Evolutionary conservation across 2,329 filamentous ascomycete genomes (phyloP).

Genomic region (Colletotrichum truncatum): DNA sequence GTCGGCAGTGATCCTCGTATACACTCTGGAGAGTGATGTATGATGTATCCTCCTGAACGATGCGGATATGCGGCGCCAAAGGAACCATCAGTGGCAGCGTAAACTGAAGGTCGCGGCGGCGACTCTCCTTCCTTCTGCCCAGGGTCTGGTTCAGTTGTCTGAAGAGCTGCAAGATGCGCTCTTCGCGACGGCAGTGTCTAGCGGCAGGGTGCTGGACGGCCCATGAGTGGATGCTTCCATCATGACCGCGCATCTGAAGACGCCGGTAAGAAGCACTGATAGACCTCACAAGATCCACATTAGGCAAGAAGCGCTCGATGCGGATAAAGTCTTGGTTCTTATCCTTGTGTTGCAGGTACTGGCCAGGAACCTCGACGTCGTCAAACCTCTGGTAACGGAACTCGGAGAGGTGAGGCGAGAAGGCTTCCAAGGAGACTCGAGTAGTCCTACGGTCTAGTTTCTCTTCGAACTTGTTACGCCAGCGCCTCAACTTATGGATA

Average conservation of each 20-base stretch:
- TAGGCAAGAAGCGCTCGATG: conserved; percentile 95
- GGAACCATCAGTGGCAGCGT: conserved; percentile 96
- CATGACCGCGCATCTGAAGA: conserved; percentile 95
- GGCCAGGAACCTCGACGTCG: conserved; percentile 96
- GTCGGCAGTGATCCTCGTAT: conserved; percentile 95
- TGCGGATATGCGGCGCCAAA: conserved; percentile 90
- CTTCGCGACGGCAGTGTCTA: conserved; percentile 90
- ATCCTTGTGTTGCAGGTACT: conserved; percentile 96
- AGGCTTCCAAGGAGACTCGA: conserved; percentile 80
- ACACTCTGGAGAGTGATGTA: conserved; percentile 95
- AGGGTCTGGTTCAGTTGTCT: conserved; percentile 95
- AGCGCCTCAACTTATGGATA: conserved; percentile 93
- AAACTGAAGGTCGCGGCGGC: conserved; percentile 93
- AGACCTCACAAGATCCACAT: conserved; percentile 90
- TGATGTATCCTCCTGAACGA: conserved; percentile 94
- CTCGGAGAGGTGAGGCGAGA: conserved; percentile 91
- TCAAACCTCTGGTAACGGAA: conserved; percentile 99
- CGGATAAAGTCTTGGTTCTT: conserved; percentile 99
- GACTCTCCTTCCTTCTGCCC: conserved; percentile 91
- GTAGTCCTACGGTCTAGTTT: conserved; percentile 87
- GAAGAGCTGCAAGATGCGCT: conserved; percentile 95
- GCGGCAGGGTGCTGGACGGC: conserved; percentile 96
- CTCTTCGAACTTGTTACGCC: conserved; percentile 98
- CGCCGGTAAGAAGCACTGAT: conserved; percentile 92
- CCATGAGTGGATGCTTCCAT: conserved; percentile 96